Evolutionary conservation across 108 stramenopile genomes (phyloP), one percentile per base, ranked within the genome.

Genomic region (Nitzschia inconspicua): DNA sequence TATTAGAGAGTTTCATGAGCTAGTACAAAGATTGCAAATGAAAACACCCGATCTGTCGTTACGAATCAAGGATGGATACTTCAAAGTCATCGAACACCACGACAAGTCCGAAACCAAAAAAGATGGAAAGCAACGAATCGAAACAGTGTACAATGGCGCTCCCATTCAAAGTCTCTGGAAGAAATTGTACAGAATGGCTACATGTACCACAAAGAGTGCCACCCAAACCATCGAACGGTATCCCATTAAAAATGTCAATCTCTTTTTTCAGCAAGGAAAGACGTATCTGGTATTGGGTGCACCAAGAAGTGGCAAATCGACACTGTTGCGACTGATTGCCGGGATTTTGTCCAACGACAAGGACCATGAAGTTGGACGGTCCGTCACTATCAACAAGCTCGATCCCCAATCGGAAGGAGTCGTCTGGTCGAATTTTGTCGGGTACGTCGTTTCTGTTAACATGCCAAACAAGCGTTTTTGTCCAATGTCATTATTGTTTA

Each of bases 281-380:
- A 75, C 86, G 48, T 93, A 91, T 48, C 82, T 95, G 23, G 79
- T 95, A 22, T 57, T 69, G 27, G 90, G 90, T 24, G 79, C 85
- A 13, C 93, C 91, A 7, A 84, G 89, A 6, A 76, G 62, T 41
- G 87, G 87, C 4, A 89, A 89, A 65, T 77, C 72, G 31, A 70
- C 82, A 1, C 40, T 81, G 10, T 44, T 83, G 26, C 72, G 68
- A 32, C 64, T 76, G 80, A 64, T 82, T 66, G 65, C 72, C 0
- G 34, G 57, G 4, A 60, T 51, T 37, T 35, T 69, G 5, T 59
- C 62, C 18, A 34, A 58, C 11, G 61, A 48, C 19, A 28, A 75
- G 35, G 35, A 66, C 20, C 42, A 58, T 9, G 56, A 34, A 14
- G 10, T 70, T 24, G 55, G 42, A 16, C 77, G 83, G 26, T 39